These are phyloP conservation scores for Dioszegia hungarica DNA, from an alignment of 768 basidiomycete genomes.

Conservation along the genomic window DNA sequence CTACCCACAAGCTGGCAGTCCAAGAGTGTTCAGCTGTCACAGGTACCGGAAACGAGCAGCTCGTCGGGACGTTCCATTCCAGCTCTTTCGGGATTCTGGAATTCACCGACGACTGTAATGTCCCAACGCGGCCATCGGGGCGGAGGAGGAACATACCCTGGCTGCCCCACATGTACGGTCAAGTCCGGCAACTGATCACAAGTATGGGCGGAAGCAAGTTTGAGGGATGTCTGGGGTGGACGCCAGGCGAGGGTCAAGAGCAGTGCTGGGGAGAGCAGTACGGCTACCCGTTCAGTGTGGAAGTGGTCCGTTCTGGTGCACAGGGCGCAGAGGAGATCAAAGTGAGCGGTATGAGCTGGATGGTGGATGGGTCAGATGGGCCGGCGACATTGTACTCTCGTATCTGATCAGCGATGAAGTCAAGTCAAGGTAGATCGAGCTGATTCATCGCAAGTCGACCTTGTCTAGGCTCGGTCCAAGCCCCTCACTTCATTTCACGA, in stretches of 20 bases:
- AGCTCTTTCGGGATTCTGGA: background rate
- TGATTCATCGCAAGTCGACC: no score
- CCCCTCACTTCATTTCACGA: no score
- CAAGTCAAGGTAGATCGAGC: no score
- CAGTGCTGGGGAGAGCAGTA: background rate
- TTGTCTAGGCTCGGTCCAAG: no score
- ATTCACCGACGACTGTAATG: background rate
- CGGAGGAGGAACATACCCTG: background rate
- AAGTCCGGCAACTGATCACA: background rate
- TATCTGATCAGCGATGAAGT: no score
- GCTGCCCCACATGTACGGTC: background rate
- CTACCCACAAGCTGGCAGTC: background rate
- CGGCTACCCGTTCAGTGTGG: background rate
- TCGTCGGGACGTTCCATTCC: background rate
- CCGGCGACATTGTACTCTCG: no score
- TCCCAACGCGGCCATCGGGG: background rate
- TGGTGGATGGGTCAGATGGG: no score
- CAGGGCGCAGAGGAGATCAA: background rate
- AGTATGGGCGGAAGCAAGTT: background rate
- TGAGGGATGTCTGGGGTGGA: constrained; percentile 20
- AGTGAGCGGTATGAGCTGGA: background rate
- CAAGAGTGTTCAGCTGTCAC: background rate
- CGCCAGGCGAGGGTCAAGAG: background rate
- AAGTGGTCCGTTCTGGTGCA: background rate
- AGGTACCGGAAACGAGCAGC: background rate